Evolutionary conservation across 2,329 filamentous ascomycete species (phyloP), one percentile per base, ranked within the genome.

Genomic region (Ceratocystis variospora): DNA sequence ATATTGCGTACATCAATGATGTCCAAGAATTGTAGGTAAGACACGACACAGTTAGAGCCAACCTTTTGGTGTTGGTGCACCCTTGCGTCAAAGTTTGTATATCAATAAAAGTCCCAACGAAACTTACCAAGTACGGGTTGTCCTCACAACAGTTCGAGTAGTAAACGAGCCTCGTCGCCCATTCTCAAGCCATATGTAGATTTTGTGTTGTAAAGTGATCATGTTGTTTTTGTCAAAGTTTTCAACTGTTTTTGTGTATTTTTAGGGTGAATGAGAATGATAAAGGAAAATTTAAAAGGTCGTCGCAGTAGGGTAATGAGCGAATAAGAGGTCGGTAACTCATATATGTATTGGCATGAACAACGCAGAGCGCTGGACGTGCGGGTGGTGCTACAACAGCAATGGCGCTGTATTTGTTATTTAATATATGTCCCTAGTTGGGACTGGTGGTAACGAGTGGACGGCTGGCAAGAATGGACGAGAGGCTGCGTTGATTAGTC

Each of bases 241-340:
- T 66, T 68, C 70, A 68, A 64, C 53, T 63, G 48, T 61, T 46
- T 64, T 69, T 68, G 68, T 67, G 48, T 28, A 44, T 69, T 53
- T 69, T 65, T 67, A 59, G 10, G 48, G 63, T 59, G 44, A 62
- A 12, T 45, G 1, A 57, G 17, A 41, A 65, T 41, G 37, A 64
- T 22, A 62, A 28, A 73, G 75, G 71, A 70, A 74, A 75, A 73
- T 67, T 62, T 70, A 55, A 4, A 63, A 64, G 28, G 55, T 59
- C 55, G 55, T 59, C 55, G 15, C 28, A n/a, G 55, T 59, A 25
- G 17, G 28, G 12, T 59, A 75, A 71, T 61, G 75, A 76, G 67
- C 64, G 75, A 75, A 74, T 73, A 65, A 66, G 63, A 70, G 73
- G 66, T 68, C 66, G 63, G 66, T 68, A 64, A 1, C 46, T 74